Conservation (phyloP, 176 grass and related monocot genomes). For the Pharus latifolius region DNA sequence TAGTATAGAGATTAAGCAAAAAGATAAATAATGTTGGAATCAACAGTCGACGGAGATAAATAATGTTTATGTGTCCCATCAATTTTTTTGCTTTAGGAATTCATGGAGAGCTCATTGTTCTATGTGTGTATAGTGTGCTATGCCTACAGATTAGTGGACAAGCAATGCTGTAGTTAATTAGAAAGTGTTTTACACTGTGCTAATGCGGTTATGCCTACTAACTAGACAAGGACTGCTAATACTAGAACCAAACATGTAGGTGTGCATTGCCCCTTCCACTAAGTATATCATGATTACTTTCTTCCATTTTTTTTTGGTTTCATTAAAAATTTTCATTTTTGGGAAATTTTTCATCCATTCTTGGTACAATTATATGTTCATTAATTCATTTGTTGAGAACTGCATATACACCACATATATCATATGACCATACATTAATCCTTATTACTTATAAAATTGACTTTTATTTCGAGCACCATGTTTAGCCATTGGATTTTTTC, state of each 20-base stretch:
- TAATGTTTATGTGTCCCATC: slow-evolving; percentile 18
- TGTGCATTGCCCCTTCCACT: background rate
- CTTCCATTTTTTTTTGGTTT: background rate
- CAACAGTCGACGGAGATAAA: background rate
- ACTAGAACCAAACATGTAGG: background rate
- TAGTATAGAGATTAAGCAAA: background rate
- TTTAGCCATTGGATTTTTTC: no score
- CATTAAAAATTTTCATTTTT: no score
- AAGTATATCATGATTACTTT: background rate
- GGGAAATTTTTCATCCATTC: no score
- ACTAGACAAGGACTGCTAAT: background rate
- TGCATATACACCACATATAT: no score
- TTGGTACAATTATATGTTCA: no score
- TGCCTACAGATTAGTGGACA: slow-evolving; percentile 34
- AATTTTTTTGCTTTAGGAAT: slow-evolving; percentile 30
- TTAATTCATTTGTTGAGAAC: no score
- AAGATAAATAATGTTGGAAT: background rate
- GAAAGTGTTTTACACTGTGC: slow-evolving; percentile 13
- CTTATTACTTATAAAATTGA: no score
- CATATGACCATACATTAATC: no score
- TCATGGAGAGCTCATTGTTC: slow-evolving; percentile 25
- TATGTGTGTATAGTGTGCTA: slow-evolving; percentile 15
- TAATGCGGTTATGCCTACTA: slow-evolving; percentile 9
- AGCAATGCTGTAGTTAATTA: slow-evolving; percentile 24
- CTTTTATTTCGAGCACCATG: no score